These are phyloP conservation scores for Candida ficus DNA, from an alignment of 805 yeast genomes.

Conservation along the genomic window DNA sequence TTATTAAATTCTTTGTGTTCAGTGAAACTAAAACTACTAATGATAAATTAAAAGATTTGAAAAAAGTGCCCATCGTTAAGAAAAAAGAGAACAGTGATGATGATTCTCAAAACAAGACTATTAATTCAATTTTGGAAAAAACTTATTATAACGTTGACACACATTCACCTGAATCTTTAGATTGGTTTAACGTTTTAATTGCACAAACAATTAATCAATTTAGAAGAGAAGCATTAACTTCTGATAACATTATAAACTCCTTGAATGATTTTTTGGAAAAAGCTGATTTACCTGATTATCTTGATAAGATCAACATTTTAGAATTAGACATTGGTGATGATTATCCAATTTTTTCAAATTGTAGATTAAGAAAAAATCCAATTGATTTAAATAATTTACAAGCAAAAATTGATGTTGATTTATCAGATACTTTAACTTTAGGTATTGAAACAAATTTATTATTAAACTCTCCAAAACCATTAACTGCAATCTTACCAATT, in stretches of 20 bases:
- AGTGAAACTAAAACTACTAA: constrained; percentile 46
- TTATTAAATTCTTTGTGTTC: constrained; percentile 72
- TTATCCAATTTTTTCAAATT: constrained; percentile 91
- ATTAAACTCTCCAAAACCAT: constrained; percentile 76
- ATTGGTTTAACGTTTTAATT: constrained; percentile 93
- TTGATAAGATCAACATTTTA: constrained; percentile 72
- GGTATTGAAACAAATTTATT: constrained; percentile 79
- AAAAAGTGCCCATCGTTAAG: constrained; percentile 21
- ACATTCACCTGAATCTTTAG: constrained; percentile 86
- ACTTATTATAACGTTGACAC: constrained; percentile 87
- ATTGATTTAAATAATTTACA: constrained; percentile 49
- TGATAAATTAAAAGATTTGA: constrained; percentile 22
- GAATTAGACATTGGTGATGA: constrained; percentile 93
- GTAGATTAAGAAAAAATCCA: constrained; percentile 65
- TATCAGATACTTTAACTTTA: constrained; percentile 79
- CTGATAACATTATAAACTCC: constrained; percentile 80
- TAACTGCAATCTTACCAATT: constrained; percentile 84
- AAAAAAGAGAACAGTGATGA: constrained; percentile 15
- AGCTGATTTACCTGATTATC: constrained; percentile 69
- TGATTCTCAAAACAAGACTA: constrained; percentile 21
- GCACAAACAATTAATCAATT: constrained; percentile 88
- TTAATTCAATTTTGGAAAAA: constrained; percentile 67
- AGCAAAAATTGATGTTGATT: constrained; percentile 87
- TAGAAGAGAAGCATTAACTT: constrained; percentile 79
- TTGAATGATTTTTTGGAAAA: constrained; percentile 57